A percentile compares a stretch with the other conserved stretches of the same genome.
Evolutionary conservation across 345 rosid genomes (phyloP).

Genomic region (Gynandropsis gynandra): DNA sequence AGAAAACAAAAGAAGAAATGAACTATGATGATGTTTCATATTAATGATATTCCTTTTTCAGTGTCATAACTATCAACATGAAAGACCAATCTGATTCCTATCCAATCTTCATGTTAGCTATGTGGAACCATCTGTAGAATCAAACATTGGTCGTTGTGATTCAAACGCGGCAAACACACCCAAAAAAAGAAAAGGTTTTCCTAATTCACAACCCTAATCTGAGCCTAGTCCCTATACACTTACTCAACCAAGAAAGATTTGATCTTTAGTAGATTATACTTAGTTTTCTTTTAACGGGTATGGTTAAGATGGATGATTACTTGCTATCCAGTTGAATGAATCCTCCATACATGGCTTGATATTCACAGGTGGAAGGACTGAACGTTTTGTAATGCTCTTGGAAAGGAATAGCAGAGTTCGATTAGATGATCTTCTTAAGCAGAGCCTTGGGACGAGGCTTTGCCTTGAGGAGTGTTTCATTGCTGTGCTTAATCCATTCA

Average conservation of each 20-base stretch:
- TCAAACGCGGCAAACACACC: constrained; percentile 31
- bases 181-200: constrained; percentile 18
- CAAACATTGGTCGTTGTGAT: constrained; percentile 41
- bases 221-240: constrained; percentile 34
- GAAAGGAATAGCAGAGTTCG: constrained; percentile 13
- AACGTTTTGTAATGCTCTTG: constrained; percentile 13
- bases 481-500: constrained; percentile 84
- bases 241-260: constrained; percentile 12
- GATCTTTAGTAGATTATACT: too few species aligned
- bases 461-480: constrained; percentile 61
- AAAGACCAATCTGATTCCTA: constrained; percentile 32
- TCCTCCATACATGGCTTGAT: constrained; percentile 22
- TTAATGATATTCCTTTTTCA: constrained; percentile 15
- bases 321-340: constrained; percentile 28
- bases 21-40: constrained; percentile 18
- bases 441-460: constrained; percentile 60
- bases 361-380: constrained; percentile 18
- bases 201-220: constrained; percentile 28
- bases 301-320: constrained; percentile 36
- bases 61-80: constrained; percentile 26
- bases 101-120: constrained; percentile 26
- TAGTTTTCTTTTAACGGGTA: not conserved
- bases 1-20: constrained; percentile 11
- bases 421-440: constrained; percentile 26
- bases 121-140: constrained; percentile 29